Evolutionary conservation across 2,329 filamentous ascomycete genomes (phyloP).

Genomic region (Diaporthe citriasiana): DNA sequence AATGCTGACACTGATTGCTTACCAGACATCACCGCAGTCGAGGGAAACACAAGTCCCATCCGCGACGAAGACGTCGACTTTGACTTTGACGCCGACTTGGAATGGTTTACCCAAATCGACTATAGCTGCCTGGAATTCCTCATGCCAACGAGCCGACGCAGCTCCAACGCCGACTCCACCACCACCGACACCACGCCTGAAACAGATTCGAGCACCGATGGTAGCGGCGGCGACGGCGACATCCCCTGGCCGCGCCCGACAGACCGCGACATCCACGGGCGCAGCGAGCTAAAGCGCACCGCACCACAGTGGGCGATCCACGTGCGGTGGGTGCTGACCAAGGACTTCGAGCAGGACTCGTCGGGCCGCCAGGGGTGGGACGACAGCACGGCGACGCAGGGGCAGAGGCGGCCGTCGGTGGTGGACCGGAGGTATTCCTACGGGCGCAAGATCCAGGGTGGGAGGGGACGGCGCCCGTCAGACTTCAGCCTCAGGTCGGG

Average conservation of each 20-base stretch:
- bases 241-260: slow-evolving; percentile 10
- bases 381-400: neutral
- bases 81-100: neutral
- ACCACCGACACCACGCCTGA: neutral
- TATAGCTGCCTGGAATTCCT: slow-evolving; percentile 24
- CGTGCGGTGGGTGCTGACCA: neutral
- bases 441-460: slow-evolving; percentile 13
- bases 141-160: neutral
- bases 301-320: slow-evolving; percentile 20
- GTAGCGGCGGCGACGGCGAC: neutral
- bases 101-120: neutral
- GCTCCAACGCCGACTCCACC: neutral
- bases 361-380: neutral
- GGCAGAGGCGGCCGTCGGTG: neutral
- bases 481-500: slow-evolving; percentile 26
- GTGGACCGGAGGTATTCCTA: neutral
- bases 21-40: neutral
- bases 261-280: slow-evolving; percentile 32
- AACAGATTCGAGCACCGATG: neutral
- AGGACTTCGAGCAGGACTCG: slow-evolving; percentile 20
- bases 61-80: neutral
- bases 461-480: slow-evolving; percentile 9
- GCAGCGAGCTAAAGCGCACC: neutral
- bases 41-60: neutral
- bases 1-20: neutral